Evolutionary conservation across 768 basidiomycete species (phyloP).

Genomic region (Xanthoconium stramineum): DNA sequence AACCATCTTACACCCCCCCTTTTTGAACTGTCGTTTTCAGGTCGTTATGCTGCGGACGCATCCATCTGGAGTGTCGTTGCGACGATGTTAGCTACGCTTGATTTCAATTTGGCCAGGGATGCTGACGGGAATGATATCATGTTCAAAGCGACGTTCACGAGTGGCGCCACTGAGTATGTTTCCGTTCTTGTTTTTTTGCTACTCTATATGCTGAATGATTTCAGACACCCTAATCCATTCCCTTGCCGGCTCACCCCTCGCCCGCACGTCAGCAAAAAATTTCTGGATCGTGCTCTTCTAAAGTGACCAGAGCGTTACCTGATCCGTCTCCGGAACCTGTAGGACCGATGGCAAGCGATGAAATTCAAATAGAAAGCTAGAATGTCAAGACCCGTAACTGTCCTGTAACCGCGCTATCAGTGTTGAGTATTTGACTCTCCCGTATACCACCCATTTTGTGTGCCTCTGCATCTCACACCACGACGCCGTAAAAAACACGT

Average conservation of each 20-base stretch:
- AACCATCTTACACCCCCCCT: neutral
- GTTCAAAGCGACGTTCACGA: neutral
- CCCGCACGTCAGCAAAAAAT: neutral
- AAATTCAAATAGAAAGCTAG: too few relatives aligned
- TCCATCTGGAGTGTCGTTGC: neutral
- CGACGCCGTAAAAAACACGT: too few relatives aligned
- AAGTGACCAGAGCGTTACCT: too few relatives aligned
- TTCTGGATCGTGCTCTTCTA: neutral
- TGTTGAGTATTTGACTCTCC: too few relatives aligned
- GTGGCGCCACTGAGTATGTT: neutral
- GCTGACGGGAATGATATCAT: neutral
- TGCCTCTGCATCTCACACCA: too few relatives aligned
- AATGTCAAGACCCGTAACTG: too few relatives aligned
- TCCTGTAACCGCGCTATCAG: too few relatives aligned
- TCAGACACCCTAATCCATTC: neutral
- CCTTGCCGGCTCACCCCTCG: neutral
- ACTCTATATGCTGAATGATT: neutral
- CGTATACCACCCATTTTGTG: too few relatives aligned
- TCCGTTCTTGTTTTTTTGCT: too few relatives aligned
- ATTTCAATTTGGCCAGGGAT: neutral
- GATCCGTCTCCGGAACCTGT: too few relatives aligned
- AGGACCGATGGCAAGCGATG: too few relatives aligned
- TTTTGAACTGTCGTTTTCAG: neutral
- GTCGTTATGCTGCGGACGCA: neutral
- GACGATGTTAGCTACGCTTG: neutral